Conservation (phyloP, 352 stramenopile species). For the Globisporangium alternatum region DNA sequence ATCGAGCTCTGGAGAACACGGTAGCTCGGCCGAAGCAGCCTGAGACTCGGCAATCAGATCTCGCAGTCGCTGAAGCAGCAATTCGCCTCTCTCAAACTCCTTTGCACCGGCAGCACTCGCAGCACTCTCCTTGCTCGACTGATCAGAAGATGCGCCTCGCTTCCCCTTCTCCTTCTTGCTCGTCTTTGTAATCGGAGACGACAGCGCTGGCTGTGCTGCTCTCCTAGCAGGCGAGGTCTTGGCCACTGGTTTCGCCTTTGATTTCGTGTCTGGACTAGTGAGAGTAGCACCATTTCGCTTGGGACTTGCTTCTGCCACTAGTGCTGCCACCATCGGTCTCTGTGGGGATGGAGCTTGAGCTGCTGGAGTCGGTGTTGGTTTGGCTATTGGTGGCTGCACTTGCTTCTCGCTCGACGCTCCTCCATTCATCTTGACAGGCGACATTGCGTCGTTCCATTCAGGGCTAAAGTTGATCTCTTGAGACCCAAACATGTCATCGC, state of each 20-base stretch:
- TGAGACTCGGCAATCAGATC: constrained; percentile 27
- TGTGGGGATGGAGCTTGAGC: not conserved
- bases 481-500: constrained; percentile 12
- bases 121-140: constrained; percentile 3
- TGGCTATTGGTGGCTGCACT: no score
- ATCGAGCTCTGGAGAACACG: constrained; percentile 24
- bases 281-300: not conserved
- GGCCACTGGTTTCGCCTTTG: not conserved
- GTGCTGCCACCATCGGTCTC: no score
- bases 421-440: not conserved
- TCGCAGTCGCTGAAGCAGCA: constrained; percentile 30
- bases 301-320: not conserved
- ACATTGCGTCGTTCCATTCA: constrained; percentile 9
- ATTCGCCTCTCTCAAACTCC: constrained; percentile 31
- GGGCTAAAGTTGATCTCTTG: constrained; percentile 17
- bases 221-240: not conserved
- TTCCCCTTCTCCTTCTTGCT: constrained; percentile 14
- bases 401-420: not conserved
- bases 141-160: constrained; percentile 1
- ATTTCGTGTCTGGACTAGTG: not conserved
- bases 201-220: not conserved
- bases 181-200: constrained; percentile 9
- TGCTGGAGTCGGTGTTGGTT: not conserved
- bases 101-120: constrained; percentile 1
- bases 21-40: constrained; percentile 19